These are phyloP conservation scores for Yarrowia deformans DNA, from an alignment of 805 yeast genomes.

Conservation along the genomic window DNA sequence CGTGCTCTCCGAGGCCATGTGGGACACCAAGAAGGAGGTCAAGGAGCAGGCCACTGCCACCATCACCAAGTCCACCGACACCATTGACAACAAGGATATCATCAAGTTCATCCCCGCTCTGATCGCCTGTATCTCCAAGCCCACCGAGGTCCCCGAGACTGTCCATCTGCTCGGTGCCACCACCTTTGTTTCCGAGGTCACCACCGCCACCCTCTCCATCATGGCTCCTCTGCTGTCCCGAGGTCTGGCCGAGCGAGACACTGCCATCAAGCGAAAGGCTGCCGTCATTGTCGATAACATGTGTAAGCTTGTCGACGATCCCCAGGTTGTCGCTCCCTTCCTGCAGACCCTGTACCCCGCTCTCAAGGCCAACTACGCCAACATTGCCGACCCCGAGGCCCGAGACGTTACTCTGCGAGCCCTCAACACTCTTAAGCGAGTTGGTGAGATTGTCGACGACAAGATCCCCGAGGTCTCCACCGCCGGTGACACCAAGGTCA, in stretches of 20 bases:
- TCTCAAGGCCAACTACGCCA: constrained; percentile 88
- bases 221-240: constrained; percentile 98
- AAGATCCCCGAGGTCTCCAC: constrained; percentile 95
- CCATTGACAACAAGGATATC: constrained; percentile 99
- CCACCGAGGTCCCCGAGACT: constrained; percentile 97
- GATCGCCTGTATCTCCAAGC: constrained; percentile 95
- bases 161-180: constrained; percentile 99
- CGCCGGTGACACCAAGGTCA: constrained; percentile 95
- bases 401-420: constrained; percentile 98
- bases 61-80: constrained; percentile 94
- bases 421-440: constrained; percentile 96
- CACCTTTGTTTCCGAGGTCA: constrained; percentile 98
- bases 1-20: constrained; percentile 98
- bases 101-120: constrained; percentile 98
- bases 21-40: constrained; percentile 99
- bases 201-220: constrained; percentile 98
- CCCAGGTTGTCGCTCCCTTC: constrained; percentile 99
- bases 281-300: constrained; percentile 99
- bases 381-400: constrained; percentile 99
- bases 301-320: constrained; percentile 99
- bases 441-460: constrained; percentile 94
- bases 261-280: constrained; percentile 99
- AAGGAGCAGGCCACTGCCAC: constrained; percentile 95
- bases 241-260: constrained; percentile 99
- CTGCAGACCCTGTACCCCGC: constrained; percentile 95